Evolutionary conservation across 441 rosid species (phyloP), one percentile per base, ranked within the genome.

Genomic region (Erodium texanum): DNA sequence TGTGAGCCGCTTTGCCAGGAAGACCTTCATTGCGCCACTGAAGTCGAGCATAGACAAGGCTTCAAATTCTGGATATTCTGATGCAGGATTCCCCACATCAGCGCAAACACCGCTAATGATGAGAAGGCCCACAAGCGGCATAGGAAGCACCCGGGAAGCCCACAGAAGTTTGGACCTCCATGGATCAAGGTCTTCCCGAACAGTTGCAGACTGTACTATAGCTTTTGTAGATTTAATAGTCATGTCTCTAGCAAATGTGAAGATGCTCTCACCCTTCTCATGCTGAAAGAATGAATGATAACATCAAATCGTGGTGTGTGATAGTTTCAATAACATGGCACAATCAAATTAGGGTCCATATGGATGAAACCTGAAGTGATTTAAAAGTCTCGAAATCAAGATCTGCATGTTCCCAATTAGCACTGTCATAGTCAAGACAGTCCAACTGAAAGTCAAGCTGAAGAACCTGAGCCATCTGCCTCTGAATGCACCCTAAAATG

Each of bases 401-500:
- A 86, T 93, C 99, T n/a, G 97, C 99, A 72, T 93, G 97, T 77
- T 79, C 86, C 96, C 97, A 93, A 72, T 89, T 93, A 73, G 84
- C 80, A 63, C 82, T 78, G 22, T 89, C 82, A 66, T 89, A 93
- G 80, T 91, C 87, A 7, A 93, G 83, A 80, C 96, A 89, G 73
- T 88, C 99, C 24, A 88, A 81, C 76, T 91, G 99, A 82, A 89
- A 91, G 83, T 90, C 89, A 71, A 93, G 99, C 50, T 67, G 69
- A 8, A 90, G 84, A 19, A 84, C 72, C 63, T 84, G 76, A 45
- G 97, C 92, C 96, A 91, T 94, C 82, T 86, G 96, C 11, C 91
- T 79, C 73, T 91, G 96, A 76, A 94, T 84, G 77, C 82, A 91
- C 8, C 96, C 92, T 1, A 91, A 62, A 74, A 91, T 85, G 82